Evolutionary conservation across 202 grass and related monocot genomes (phyloP).

Genomic region (Sporobolus alterniflorus): DNA sequence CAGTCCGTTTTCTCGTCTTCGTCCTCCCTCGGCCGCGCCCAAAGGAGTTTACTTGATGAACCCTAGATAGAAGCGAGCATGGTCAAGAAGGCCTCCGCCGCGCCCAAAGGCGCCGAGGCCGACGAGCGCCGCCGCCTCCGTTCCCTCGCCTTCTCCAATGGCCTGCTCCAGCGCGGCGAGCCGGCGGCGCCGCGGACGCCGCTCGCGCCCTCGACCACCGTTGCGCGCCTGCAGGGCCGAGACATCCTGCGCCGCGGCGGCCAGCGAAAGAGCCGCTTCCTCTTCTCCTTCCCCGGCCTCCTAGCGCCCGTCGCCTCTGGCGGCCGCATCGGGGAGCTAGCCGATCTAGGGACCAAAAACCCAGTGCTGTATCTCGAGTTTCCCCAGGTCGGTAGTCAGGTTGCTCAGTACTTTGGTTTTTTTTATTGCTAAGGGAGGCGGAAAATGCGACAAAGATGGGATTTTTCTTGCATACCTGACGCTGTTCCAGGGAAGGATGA

Average conservation of each 20-base stretch:
- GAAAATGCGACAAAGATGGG: not conserved
- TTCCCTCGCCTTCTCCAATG: conserved; percentile 60
- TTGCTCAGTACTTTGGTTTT: not conserved
- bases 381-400: conserved; percentile 40
- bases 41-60: too few species aligned
- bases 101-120: too few species aligned
- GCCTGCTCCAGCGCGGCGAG: conserved; percentile 45
- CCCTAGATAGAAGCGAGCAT: too few species aligned
- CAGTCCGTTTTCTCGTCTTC: too few species aligned
- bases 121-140: not conserved
- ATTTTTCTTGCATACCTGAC: not conserved
- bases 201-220: conserved; percentile 53
- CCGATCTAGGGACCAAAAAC: conserved; percentile 69
- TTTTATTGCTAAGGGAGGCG: too few species aligned
- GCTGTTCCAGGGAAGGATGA: conserved; percentile 73
- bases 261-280: conserved; percentile 70
- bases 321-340: conserved; percentile 69
- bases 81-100: too few species aligned
- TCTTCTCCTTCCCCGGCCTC: conserved; percentile 56
- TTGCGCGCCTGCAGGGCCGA: conserved; percentile 64
- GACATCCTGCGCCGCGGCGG: conserved; percentile 63
- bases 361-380: conserved; percentile 79
- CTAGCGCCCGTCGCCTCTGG: conserved; percentile 14
- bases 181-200: conserved; percentile 26
- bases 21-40: too few species aligned